Evolutionary conservation across 345 rosid genomes (phyloP).

Genomic region (Arabis hirsuta): DNA sequence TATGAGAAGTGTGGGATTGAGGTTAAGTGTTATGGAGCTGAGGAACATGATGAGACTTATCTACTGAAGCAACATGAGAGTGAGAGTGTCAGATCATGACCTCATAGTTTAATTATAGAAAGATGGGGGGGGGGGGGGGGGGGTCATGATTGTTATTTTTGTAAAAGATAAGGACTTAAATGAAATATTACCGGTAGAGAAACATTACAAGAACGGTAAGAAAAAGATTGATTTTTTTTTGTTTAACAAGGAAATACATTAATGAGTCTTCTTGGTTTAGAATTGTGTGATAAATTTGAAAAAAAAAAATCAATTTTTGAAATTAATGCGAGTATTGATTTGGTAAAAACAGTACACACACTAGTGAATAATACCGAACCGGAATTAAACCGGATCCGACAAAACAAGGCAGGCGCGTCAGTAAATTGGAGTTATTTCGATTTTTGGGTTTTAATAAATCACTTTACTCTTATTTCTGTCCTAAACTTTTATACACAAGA

Average conservation of each 20-base stretch:
- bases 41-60: slow-evolving; percentile 41
- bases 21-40: slow-evolving; percentile 32
- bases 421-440: slow-evolving; percentile 38
- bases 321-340: not conserved
- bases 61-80: slow-evolving; percentile 37
- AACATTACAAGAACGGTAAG: not conserved
- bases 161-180: slow-evolving; percentile 13
- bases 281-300: not conserved
- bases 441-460: slow-evolving; percentile 25
- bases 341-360: not conserved
- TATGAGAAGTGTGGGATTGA: slow-evolving; percentile 42
- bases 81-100: slow-evolving; percentile 2
- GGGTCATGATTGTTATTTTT: slow-evolving; percentile 6
- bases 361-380: slow-evolving; percentile 16
- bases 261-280: slow-evolving; percentile 8
- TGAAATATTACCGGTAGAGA: slow-evolving; percentile 28
- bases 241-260: not conserved
- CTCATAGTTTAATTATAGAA: not conserved
- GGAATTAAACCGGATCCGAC: slow-evolving; percentile 39
- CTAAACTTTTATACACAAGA: slow-evolving; percentile 31
- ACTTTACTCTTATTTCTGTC: slow-evolving; percentile 37
- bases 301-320: not conserved
- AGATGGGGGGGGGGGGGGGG: not conserved
- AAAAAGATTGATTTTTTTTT: not conserved
- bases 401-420: slow-evolving; percentile 41